Evolutionary conservation across 148 eudicot genomes (phyloP).

Genomic region (Beta vulgaris): DNA sequence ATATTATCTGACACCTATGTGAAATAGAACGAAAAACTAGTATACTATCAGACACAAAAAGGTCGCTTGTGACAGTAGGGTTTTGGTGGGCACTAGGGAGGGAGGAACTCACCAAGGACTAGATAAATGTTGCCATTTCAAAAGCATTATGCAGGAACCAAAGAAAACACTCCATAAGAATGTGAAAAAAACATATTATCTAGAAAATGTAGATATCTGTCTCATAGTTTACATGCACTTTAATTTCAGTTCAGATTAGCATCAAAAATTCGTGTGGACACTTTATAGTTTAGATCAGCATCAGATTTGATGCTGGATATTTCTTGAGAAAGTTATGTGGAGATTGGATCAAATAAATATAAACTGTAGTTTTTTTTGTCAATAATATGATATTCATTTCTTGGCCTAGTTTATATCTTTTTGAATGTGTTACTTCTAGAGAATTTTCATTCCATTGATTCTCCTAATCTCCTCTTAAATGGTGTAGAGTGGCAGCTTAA

Average conservation of each 20-base stretch:
- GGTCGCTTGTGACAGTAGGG: background rate
- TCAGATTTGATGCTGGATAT: no score
- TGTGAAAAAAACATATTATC: background rate
- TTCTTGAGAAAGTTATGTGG: no score
- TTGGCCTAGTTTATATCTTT: background rate
- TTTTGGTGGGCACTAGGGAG: background rate
- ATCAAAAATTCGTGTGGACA: no score
- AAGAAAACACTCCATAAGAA: slow-evolving; percentile 15
- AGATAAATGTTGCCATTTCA: slow-evolving; percentile 92
- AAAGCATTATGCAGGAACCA: slow-evolving; percentile 76
- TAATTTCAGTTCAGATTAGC: no score
- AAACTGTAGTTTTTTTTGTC: no score
- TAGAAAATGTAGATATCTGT: background rate
- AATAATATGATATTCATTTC: no score
- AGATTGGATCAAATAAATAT: no score
- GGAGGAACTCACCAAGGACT: slow-evolving; percentile 72
- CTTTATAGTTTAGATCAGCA: no score
- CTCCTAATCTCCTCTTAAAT: slow-evolving; percentile 6
- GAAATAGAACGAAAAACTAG: background rate
- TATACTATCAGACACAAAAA: background rate
- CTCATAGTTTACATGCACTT: no score
- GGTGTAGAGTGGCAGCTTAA: background rate
- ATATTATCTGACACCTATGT: background rate
- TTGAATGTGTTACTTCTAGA: background rate
- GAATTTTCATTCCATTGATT: background rate